Evolutionary conservation across 805 yeast species (phyloP).

Genomic region (Yamadazyma laniorum): DNA sequence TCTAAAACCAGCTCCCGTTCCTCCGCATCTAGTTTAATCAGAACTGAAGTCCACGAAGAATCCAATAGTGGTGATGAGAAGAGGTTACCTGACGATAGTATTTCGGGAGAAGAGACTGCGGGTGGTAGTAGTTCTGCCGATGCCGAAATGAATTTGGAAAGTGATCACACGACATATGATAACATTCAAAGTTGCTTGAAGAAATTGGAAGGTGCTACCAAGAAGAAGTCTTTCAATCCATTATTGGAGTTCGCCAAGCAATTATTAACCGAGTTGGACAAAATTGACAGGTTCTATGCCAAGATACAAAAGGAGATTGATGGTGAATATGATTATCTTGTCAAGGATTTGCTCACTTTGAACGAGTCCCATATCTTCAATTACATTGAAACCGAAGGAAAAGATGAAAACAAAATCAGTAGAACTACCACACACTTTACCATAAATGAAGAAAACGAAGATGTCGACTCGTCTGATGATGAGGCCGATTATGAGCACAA

Average conservation of each 20-base stretch:
- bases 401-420: conserved; percentile 4
- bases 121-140: background rate
- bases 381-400: conserved; percentile 7
- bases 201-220: conserved; percentile 14
- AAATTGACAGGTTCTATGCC: conserved; percentile 50
- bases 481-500: conserved; percentile 23
- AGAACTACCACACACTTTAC: conserved; percentile 19
- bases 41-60: conserved; percentile 3
- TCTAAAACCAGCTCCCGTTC: conserved; percentile 6
- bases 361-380: conserved; percentile 12
- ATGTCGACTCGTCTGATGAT: conserved; percentile 26
- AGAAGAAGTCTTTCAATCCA: conserved; percentile 18
- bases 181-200: background rate
- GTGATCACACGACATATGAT: background rate
- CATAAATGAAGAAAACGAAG: conserved; percentile 25
- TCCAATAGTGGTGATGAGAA: background rate
- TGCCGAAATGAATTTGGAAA: background rate
- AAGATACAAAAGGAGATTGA: conserved; percentile 47
- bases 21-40: background rate
- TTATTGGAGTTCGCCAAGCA: conserved; percentile 46
- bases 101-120: background rate
- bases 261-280: conserved; percentile 44
- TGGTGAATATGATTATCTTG: conserved; percentile 43
- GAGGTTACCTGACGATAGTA: background rate
- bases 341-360: conserved; percentile 41